Base-by-base conservation (phyloP, 176 grass and related monocot species). In the Oryza officinalis region DNA sequence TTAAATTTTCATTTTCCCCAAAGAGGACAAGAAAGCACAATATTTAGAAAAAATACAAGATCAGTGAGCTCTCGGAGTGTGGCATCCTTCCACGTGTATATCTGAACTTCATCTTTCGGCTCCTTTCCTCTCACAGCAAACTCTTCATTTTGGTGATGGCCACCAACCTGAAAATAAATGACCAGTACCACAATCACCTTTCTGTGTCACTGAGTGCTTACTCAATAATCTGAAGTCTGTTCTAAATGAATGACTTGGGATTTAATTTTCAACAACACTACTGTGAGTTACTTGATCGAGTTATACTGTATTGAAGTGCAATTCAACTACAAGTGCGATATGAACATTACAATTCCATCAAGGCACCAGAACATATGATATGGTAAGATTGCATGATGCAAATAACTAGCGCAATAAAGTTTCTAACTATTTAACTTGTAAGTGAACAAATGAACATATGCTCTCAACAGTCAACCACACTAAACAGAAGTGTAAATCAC, bases 1-100 rank as follows among this genome's bases (percentile, higher is more conserved):
- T 61, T 0, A 25, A n/a, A 23, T 78, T 43, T 43, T 10, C 9
- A 18, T 31, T 82, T 27, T 31, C 6, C 68, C 31, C 14, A 5
- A 31, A 77, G 27, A 59, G 33, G n/a, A 66, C 20, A 71, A n/a
- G 23, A 5, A 71, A 72, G 69, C 41, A 49, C 74, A 69, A 66
- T 69, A 18, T 66, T 10, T 23, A 12, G 60, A 67, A 20, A 23
- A 37, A 70, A 88, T 94, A 98, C 96, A 61, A 95, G 93, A 78
- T 98, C 96, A 67, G 93, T 98, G 9, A 98, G 93, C 79, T 98
- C 96, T 2, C 89, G 89, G 11, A 98, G 87, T 8, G 93, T 94
- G 25, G 96, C 96, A 90, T 95, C 96, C 83, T 95, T 98, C 93
- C 96, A 98, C 20, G 93, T 98, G 77, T 98, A 98, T 81, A 98